phyloP scores from a whole-genome alignment of 1,284 basidiomycete genomes.

The Heterobasidion irregulare region DNA sequence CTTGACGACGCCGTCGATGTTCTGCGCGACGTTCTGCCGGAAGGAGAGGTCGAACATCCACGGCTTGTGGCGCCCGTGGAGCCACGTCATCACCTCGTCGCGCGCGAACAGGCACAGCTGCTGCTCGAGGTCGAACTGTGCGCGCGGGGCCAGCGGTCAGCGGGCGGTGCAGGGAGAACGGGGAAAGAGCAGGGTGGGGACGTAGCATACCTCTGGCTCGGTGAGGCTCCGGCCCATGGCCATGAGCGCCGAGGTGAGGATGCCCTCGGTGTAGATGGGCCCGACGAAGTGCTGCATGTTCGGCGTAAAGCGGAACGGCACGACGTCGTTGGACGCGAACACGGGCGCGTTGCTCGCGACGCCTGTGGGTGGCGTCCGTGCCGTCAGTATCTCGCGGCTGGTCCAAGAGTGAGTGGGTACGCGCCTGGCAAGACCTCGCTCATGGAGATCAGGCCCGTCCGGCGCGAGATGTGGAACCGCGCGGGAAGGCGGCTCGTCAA shows the following conservation, averaged over 20 bases:
- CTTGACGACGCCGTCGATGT: constrained; percentile 79
- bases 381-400: background rate
- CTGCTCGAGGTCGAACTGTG: constrained; percentile 83
- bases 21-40: constrained; percentile 62
- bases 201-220: constrained; percentile 74
- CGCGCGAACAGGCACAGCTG: constrained; percentile 86
- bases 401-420: background rate
- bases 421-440: constrained; percentile 84
- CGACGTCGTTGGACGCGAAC: constrained; percentile 76
- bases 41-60: constrained; percentile 52
- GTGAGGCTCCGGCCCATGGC: constrained; percentile 88
- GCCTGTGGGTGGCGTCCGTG: background rate
- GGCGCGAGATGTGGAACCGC: constrained; percentile 84
- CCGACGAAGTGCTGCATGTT: constrained; percentile 95
- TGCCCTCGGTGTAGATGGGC: constrained; percentile 84
- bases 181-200: background rate
- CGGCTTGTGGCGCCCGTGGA: constrained; percentile 41
- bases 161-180: no score
- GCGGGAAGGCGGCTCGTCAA: constrained; percentile 80
- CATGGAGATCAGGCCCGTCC: constrained; percentile 88
- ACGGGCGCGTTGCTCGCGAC: constrained; percentile 46
- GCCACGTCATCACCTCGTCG: constrained; percentile 85
- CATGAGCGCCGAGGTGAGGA: constrained; percentile 82
- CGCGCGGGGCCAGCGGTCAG: constrained; percentile 2
- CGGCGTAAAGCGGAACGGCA: constrained; percentile 96